phyloP scores from a whole-genome alignment of 1,284 basidiomycete species.

The Boletus albobrunnescens region DNA sequence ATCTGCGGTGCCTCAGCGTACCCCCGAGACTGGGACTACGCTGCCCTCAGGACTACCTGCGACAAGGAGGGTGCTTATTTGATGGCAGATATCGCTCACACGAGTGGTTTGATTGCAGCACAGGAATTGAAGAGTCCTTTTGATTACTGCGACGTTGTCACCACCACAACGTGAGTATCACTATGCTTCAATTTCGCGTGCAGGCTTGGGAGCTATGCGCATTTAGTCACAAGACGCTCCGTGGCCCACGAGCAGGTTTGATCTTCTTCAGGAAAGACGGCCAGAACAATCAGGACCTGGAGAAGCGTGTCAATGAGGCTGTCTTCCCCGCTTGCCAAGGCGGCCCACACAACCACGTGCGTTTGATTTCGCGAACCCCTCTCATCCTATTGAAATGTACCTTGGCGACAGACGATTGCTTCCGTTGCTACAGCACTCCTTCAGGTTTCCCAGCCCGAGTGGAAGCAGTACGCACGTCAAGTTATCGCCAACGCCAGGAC shows the following conservation, averaged over 20 bases:
- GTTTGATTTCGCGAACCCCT: slow-evolving; percentile 23
- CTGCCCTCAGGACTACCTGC: slow-evolving; percentile 75
- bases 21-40: slow-evolving; percentile 98
- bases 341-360: slow-evolving; percentile 97
- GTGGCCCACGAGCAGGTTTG: slow-evolving; percentile 95
- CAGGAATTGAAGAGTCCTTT: slow-evolving; percentile 93
- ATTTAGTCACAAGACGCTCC: slow-evolving; percentile 92
- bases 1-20: slow-evolving; percentile 99
- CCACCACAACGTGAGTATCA: slow-evolving; percentile 83
- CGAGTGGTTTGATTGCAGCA: slow-evolving; percentile 92
- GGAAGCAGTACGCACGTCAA: slow-evolving; percentile 92
- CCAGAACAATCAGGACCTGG: slow-evolving; percentile 75
- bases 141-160: slow-evolving; percentile 95
- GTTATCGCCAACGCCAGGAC: slow-evolving; percentile 86
- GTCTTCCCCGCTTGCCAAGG: slow-evolving; percentile 99
- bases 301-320: slow-evolving; percentile 95
- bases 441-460: slow-evolving; percentile 88
- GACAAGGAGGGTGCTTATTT: slow-evolving; percentile 90
- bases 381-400: not conserved
- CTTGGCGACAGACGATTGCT: slow-evolving; percentile 74
- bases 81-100: slow-evolving; percentile 97
- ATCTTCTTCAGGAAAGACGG: slow-evolving; percentile 99
- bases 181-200: not conserved
- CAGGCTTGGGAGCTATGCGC: not conserved
- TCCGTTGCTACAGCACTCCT: slow-evolving; percentile 93